Conservation (phyloP, 805 yeast species). For the Danielia oregonensis region DNA sequence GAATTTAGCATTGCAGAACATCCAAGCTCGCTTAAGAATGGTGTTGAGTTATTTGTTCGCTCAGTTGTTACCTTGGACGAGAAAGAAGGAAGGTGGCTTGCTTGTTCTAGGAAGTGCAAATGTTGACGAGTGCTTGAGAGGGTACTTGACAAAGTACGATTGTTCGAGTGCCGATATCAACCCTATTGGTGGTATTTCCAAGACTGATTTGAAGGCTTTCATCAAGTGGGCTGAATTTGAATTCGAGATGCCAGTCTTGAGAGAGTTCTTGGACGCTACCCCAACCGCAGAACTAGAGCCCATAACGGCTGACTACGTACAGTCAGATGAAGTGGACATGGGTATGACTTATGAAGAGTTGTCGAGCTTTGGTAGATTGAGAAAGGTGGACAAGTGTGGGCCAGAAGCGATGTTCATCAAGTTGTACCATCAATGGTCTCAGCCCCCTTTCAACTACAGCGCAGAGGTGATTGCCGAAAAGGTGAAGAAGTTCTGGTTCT, state of each 20-base stretch:
- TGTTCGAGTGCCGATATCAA: constrained; percentile 96
- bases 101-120: constrained; percentile 94
- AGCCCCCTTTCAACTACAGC: constrained; percentile 54
- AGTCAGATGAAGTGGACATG: constrained; percentile 96
- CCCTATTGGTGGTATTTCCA: constrained; percentile 98
- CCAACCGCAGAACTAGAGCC: constrained; percentile 99
- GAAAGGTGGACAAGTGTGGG: constrained; percentile 93
- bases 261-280: constrained; percentile 79
- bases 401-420: constrained; percentile 94
- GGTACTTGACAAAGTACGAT: constrained; percentile 94
- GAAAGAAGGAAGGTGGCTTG: constrained; percentile 71
- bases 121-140: constrained; percentile 94
- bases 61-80: constrained; percentile 90
- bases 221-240: constrained; percentile 71
- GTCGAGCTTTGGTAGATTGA: constrained; percentile 81
- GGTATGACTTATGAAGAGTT: constrained; percentile 96
- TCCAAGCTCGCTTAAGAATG: constrained; percentile 96
- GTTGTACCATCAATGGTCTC: constrained; percentile 89
- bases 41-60: constrained; percentile 92
- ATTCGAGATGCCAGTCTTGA: constrained; percentile 73
- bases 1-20: constrained; percentile 91
- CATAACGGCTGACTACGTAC: constrained; percentile 85
- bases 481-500: constrained; percentile 89
- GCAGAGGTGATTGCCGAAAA: constrained; percentile 87
- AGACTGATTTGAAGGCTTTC: constrained; percentile 84